Conservation (phyloP, 306 rosid species). For the Dryas drummondii region DNA sequence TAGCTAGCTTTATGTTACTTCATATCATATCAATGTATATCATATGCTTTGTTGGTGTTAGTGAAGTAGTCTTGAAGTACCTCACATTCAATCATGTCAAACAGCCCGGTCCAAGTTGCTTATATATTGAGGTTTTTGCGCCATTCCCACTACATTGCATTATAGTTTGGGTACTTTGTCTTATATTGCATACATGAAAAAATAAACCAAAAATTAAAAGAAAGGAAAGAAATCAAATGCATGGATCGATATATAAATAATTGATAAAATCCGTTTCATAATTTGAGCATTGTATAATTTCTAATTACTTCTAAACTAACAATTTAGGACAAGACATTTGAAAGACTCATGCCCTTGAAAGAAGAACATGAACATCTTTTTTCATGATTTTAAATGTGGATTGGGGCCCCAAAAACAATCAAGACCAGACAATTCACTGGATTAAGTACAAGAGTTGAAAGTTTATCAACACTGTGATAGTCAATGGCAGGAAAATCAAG, state of each 20-base stretch:
- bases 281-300: not conserved
- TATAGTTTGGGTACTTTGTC: not conserved
- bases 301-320: constrained; percentile 35
- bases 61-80: constrained; percentile 34
- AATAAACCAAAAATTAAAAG: not conserved
- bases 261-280: not conserved
- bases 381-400: constrained; percentile 40
- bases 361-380: constrained; percentile 54
- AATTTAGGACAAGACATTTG: constrained; percentile 36
- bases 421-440: constrained; percentile 23
- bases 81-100: constrained; percentile 64
- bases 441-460: constrained; percentile 35
- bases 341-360: constrained; percentile 50
- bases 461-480: constrained; percentile 54
- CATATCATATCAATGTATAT: constrained; percentile 8
- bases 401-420: constrained; percentile 48
- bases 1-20: constrained; percentile 90
- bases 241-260: not conserved
- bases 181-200: not conserved
- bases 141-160: constrained; percentile 30
- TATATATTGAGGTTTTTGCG: constrained; percentile 12
- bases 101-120: constrained; percentile 22
- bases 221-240: not conserved
- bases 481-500: constrained; percentile 72
- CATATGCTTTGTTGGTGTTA: constrained; percentile 37